phyloP scores from a whole-genome alignment of 2,329 filamentous ascomycete genomes.

The Aspergillus nomiae region DNA sequence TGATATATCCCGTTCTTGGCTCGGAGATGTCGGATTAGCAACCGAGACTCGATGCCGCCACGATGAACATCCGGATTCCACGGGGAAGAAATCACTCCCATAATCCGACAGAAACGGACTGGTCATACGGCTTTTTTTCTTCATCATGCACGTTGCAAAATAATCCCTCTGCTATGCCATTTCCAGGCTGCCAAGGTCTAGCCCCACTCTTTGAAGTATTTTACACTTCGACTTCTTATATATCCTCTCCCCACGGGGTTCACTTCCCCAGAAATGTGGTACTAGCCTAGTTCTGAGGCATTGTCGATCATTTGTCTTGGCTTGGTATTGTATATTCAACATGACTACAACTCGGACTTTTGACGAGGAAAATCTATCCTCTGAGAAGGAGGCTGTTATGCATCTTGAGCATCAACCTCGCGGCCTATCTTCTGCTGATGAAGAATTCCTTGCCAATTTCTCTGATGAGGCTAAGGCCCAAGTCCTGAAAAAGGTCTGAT shows the following conservation, averaged over 20 bases:
- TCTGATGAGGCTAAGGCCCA: conserved; percentile 26
- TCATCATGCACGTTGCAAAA: neutral
- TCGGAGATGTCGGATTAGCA: neutral
- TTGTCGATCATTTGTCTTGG: neutral
- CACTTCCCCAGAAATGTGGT: neutral
- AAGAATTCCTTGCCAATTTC: conserved; percentile 31
- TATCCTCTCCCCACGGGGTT: neutral
- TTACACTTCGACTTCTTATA: neutral
- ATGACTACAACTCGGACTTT: neutral
- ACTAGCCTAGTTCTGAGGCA: neutral
- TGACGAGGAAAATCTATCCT: neutral
- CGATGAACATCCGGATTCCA: neutral
- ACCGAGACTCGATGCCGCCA: neutral
- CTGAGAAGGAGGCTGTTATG: conserved; percentile 15
- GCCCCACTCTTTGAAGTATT: neutral
- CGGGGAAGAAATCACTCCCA: neutral
- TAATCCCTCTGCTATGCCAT: neutral
- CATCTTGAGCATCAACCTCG: conserved; percentile 15
- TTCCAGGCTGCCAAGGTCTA: neutral
- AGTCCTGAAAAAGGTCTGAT: conserved; percentile 20
- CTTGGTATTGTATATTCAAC: neutral
- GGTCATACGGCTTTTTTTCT: neutral
- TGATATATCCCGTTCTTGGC: neutral
- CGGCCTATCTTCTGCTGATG: conserved; percentile 25
- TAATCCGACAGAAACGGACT: neutral